phyloP scores from a whole-genome alignment of 78 protist genomes.

The Planoprotostelium fungivorum region DNA sequence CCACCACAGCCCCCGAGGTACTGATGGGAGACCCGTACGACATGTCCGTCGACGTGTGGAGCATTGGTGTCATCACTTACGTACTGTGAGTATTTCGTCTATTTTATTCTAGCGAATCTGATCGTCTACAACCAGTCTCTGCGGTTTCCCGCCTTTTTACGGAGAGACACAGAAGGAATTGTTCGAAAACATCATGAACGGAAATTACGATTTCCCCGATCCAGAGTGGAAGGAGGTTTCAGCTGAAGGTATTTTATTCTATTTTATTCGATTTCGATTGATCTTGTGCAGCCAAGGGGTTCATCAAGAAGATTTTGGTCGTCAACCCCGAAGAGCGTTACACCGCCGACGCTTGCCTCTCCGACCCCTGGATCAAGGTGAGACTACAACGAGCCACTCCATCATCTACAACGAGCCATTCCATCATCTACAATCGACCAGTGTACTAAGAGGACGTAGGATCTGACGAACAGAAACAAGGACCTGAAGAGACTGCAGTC shows the following conservation, averaged over 20 bases:
- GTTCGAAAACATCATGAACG: slow-evolving; percentile 60
- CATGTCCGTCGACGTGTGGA: slow-evolving; percentile 71
- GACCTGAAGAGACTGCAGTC: background rate
- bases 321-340: slow-evolving; percentile 56
- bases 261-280: background rate
- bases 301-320: slow-evolving; percentile 55
- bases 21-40: slow-evolving; percentile 55
- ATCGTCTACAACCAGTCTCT: slow-evolving; percentile 5
- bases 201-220: slow-evolving; percentile 69
- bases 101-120: background rate
- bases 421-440: background rate
- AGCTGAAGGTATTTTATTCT: background rate
- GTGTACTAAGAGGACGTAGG: background rate
- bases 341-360: slow-evolving; percentile 52
- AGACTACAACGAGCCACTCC: too few species aligned
- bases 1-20: slow-evolving; percentile 75
- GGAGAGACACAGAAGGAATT: slow-evolving; percentile 43
- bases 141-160: slow-evolving; percentile 77
- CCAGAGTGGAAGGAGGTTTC: slow-evolving; percentile 69
- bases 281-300: slow-evolving; percentile 26
- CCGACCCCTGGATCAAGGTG: slow-evolving; percentile 48
- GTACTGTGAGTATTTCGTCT: slow-evolving; percentile 18
- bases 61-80: slow-evolving; percentile 70
- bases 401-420: too few species aligned
- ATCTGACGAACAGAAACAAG: background rate